Conservation (phyloP, 352 stramenopile genomes). For the Pythium vanterpoolii region DNA sequence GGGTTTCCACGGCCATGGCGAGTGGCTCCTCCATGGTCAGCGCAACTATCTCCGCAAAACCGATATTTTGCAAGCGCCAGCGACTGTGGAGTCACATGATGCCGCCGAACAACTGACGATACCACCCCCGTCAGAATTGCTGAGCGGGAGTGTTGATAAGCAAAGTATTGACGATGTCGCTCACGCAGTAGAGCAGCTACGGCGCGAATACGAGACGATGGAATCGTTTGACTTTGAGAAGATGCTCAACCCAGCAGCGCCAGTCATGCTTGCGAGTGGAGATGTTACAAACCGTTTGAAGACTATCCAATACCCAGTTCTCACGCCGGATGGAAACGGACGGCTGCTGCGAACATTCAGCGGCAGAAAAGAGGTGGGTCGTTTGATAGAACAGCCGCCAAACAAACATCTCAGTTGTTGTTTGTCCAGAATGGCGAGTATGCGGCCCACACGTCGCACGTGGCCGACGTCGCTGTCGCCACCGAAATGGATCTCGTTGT, state of each 20-base stretch:
- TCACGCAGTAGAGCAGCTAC: conserved; percentile 12
- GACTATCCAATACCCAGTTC: not conserved
- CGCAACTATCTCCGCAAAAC: conserved; percentile 10
- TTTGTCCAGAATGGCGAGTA: conserved; percentile 31
- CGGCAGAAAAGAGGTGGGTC: conserved; percentile 3
- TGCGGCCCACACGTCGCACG: conserved; percentile 43
- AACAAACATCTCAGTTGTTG: not conserved
- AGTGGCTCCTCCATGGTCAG: conserved; percentile 28
- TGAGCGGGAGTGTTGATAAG: too few relatives aligned
- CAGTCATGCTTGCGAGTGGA: not conserved
- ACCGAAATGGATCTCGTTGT: conserved; percentile 39
- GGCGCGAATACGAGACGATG: conserved; percentile 32
- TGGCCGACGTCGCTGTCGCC: conserved; percentile 40
- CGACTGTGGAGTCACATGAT: not conserved
- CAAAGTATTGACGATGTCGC: not conserved
- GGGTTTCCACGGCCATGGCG: conserved; percentile 35
- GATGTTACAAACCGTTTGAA: not conserved
- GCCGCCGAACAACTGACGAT: not conserved
- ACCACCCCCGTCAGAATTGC: too few relatives aligned
- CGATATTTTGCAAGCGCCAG: not conserved
- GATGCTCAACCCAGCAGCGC: conserved; percentile 37
- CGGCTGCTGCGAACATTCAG: conserved; percentile 8
- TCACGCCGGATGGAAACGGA: not conserved
- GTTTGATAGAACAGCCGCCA: not conserved
- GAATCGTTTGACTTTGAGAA: conserved; percentile 47